Evolutionary conservation across 345 rosid genomes (phyloP), one percentile per base, ranked within the genome.

Genomic region (Acer yangbiense): DNA sequence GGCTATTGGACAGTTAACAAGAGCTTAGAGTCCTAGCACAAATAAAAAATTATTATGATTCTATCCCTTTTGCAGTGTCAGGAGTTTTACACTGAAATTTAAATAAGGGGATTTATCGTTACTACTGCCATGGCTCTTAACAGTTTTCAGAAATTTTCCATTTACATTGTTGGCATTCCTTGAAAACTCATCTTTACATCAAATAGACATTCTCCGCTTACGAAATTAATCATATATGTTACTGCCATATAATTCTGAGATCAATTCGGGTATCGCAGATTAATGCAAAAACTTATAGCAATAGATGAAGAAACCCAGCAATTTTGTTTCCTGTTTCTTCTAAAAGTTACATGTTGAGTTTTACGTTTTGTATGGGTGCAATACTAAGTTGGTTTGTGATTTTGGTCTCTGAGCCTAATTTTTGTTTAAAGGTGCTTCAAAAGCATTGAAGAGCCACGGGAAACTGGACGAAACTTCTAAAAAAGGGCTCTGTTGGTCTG

Each of bases 401-500:
- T 68, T 14, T 73, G 39, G 44, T 61, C 62, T n/a, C 73, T 71
- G 29, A 75, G 13, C 39, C 9, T 44, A 78, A 4, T 20, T 44
- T 69, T 66, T 68, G 25, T 69, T n/a, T 57, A 13, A 21, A 46
- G 79, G 76, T 23, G 72, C 73, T 72, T 76, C 85, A 18, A 76
- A 76, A 83, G 67, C 58, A 55, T 57, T 52, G 48, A 44, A 68
- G 23, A 57, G 65, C 69, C 69, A 54, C 17, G 71, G 35, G 73
- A 73, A 68, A 46, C 75, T 66, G 61, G 79, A 86, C 64, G 84
- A 82, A 69, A 83, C 73, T 68, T 79, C 79, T 29, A 86, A 76
- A 41, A 83, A 78, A 81, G 89, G 84, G 46, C 20, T 68, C 55
- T 80, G 90, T 79, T 79, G 82, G 85, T 77, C 79, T 78, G 87